Conservation (phyloP, 345 rosid genomes). For the Turritis glabra region DNA sequence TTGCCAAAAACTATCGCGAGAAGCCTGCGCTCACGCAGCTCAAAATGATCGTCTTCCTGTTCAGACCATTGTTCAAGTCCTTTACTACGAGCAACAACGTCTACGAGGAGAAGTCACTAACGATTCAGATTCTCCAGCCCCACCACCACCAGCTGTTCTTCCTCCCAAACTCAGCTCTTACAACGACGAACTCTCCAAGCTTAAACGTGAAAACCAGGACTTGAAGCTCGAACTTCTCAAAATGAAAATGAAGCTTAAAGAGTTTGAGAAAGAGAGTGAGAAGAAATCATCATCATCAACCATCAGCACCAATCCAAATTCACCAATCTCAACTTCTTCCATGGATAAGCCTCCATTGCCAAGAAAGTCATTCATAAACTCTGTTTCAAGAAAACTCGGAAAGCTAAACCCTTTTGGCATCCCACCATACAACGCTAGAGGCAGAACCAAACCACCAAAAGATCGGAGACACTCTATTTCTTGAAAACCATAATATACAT, state of each 20-base stretch:
- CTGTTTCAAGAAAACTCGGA: slow-evolving; percentile 79
- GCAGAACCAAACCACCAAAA: slow-evolving; percentile 63
- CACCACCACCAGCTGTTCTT: slow-evolving; percentile 36
- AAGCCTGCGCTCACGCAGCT: slow-evolving; percentile 96
- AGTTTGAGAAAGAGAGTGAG: slow-evolving; percentile 61
- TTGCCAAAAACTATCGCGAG: slow-evolving; percentile 89
- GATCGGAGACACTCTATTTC: slow-evolving; percentile 89
- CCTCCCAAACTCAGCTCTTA: slow-evolving; percentile 46
- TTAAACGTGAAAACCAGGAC: slow-evolving; percentile 78
- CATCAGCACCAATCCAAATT: slow-evolving; percentile 18
- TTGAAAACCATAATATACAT: slow-evolving; percentile 36
- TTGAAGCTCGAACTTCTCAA: slow-evolving; percentile 73
- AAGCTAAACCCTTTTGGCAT: slow-evolving; percentile 71
- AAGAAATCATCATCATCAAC: slow-evolving; percentile 23
- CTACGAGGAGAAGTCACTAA: slow-evolving; percentile 69
- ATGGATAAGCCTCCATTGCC: slow-evolving; percentile 82
- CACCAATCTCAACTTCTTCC: slow-evolving; percentile 40
- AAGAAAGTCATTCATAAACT: slow-evolving; percentile 71
- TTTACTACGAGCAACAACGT: slow-evolving; percentile 88
- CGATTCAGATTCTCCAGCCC: slow-evolving; percentile 35
- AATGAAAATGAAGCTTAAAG: slow-evolving; percentile 86
- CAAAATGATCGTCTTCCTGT: slow-evolving; percentile 88
- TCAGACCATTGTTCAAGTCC: slow-evolving; percentile 93
- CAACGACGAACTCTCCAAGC: slow-evolving; percentile 59
- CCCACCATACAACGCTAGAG: slow-evolving; percentile 47